phyloP scores from a whole-genome alignment of 257 asterid genomes.

The Vinca minor region DNA sequence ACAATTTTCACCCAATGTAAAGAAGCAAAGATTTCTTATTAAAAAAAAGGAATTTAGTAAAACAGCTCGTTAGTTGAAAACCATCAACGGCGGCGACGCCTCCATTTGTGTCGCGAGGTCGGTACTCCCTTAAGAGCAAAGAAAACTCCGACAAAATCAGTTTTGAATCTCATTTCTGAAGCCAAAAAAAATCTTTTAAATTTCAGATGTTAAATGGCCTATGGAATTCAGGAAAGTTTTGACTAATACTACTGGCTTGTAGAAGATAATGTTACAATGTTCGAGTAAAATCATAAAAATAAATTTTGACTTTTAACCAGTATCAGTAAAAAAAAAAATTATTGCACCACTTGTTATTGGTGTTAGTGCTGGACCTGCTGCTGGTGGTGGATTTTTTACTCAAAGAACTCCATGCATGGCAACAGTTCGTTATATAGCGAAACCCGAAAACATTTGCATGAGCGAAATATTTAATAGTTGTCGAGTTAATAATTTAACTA shows the following conservation, averaged over 20 bases:
- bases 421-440: no score
- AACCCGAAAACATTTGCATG: no score
- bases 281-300: conserved; percentile 3
- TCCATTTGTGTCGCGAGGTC: conserved; percentile 21
- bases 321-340: background rate
- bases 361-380: no score
- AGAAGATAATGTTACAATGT: no score
- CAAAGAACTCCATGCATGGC: background rate
- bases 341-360: background rate
- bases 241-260: no score
- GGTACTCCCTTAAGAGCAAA: conserved; percentile 11
- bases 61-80: conserved; percentile 9
- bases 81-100: conserved; percentile 39
- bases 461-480: no score
- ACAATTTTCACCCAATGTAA: no score
- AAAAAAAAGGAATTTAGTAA: no score
- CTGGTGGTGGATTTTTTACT: background rate
- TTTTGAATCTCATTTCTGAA: conserved; percentile 24
- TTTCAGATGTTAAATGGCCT: conserved; percentile 6
- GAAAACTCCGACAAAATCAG: conserved; percentile 26
- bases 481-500: no score
- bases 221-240: no score
- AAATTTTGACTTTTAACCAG: conserved; percentile 16
- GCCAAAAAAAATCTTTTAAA: conserved; percentile 18
- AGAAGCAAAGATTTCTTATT: no score